Evolutionary conservation across 2,329 filamentous ascomycete species (phyloP).

Genomic region (Penicillium sp.): DNA sequence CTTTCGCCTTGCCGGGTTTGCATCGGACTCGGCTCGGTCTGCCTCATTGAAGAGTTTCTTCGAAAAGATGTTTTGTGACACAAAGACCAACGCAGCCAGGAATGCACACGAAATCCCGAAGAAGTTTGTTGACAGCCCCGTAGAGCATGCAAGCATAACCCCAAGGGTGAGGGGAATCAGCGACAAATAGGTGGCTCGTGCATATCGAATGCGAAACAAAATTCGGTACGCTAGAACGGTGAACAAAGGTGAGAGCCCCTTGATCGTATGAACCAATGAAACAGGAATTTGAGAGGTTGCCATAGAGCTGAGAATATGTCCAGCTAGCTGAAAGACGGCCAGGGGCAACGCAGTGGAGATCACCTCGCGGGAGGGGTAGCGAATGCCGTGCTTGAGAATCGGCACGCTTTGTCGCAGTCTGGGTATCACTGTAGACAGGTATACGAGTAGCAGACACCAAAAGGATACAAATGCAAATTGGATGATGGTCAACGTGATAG

Average conservation of each 20-base stretch:
- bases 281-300: conserved; percentile 94
- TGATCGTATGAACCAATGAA: conserved; percentile 96
- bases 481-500: conserved; percentile 84
- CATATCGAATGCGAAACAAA: conserved; percentile 86
- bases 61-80: conserved; percentile 97
- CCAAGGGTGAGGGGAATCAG: conserved; percentile 87
- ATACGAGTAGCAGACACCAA: conserved; percentile 79
- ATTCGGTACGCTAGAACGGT: conserved; percentile 91
- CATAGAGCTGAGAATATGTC: conserved; percentile 90
- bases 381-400: conserved; percentile 79
- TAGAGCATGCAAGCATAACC: conserved; percentile 95
- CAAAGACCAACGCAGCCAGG: conserved; percentile 87
- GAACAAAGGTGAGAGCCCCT: conserved; percentile 92
- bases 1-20: conserved; percentile 65
- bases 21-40: conserved; percentile 76
- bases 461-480: conserved; percentile 92
- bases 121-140: conserved; percentile 84
- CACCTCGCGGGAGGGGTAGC: conserved; percentile 75
- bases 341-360: conserved; percentile 86
- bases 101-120: conserved; percentile 89
- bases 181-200: conserved; percentile 80
- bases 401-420: conserved; percentile 69
- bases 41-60: conserved; percentile 98
- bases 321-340: conserved; percentile 87
- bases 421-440: conserved; percentile 72